Evolutionary conservation across 495 filamentous ascomycete species (phyloP).

Genomic region (Penicillium paxilli): DNA sequence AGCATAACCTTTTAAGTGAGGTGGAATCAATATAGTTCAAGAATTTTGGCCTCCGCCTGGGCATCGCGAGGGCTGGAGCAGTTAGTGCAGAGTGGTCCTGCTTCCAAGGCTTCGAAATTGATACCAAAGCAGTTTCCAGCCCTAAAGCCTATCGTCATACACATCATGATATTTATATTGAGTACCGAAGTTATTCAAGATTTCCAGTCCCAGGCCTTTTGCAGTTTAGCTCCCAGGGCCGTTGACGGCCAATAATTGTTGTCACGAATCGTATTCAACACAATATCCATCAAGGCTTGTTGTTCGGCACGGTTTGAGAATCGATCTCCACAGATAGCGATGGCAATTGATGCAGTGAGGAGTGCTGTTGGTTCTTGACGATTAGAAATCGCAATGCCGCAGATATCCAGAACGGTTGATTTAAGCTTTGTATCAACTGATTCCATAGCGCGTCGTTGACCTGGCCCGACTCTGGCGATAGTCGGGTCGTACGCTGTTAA

Average conservation of each 20-base stretch:
- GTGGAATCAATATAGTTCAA: too few species aligned
- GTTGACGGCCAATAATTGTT: slow-evolving; percentile 15
- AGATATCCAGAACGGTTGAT: slow-evolving; percentile 21
- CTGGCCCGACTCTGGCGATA: slow-evolving; percentile 29
- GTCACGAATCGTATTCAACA: slow-evolving; percentile 11
- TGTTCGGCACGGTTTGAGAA: slow-evolving; percentile 20
- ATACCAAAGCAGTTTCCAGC: too few species aligned
- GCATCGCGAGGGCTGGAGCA: too few species aligned
- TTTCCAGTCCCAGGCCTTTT: slow-evolving; percentile 2
- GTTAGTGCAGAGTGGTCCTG: too few species aligned
- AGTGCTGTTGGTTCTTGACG: slow-evolving; percentile 18
- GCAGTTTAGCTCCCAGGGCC: slow-evolving; percentile 2
- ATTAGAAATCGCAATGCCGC: slow-evolving; percentile 27
- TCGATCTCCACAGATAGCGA: slow-evolving; percentile 26
- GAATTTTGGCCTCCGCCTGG: too few species aligned
- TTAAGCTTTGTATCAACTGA: slow-evolving; percentile 12
- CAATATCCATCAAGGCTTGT: slow-evolving; percentile 15
- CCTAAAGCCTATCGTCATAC: too few species aligned
- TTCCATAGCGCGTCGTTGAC: slow-evolving; percentile 7
- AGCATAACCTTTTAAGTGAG: too few species aligned
- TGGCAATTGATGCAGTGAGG: slow-evolving; percentile 22
- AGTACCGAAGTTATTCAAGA: too few species aligned
- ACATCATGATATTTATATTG: too few species aligned
- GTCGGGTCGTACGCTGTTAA: slow-evolving; percentile 36
- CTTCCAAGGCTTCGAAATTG: too few species aligned